These are phyloP conservation scores for Arabidopsis hybrid DNA, from an alignment of 441 rosid genomes.

Conservation along the genomic window DNA sequence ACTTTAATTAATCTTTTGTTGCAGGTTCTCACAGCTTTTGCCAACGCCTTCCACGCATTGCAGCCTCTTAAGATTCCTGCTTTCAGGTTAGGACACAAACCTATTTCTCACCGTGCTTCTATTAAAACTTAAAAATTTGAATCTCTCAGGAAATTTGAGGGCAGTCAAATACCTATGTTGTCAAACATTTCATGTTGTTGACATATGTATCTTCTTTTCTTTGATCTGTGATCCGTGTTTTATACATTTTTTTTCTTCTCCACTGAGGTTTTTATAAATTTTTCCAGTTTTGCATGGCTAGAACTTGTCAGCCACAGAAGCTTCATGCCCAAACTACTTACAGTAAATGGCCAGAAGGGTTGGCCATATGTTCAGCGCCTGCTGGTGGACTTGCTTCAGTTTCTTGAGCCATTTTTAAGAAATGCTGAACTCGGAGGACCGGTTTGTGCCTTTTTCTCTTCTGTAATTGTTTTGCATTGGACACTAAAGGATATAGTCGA, in stretches of 20 bases:
- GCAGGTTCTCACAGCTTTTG: constrained; percentile 90
- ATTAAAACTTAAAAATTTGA: background rate
- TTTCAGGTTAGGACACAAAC: constrained; percentile 71
- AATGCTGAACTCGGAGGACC: constrained; percentile 90
- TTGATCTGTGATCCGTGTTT: background rate
- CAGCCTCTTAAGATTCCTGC: constrained; percentile 96
- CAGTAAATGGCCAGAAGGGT: constrained; percentile 90
- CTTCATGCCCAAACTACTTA: constrained; percentile 97
- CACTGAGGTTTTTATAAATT: constrained; percentile 40
- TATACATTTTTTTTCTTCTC: constrained; percentile 6
- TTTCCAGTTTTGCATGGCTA: constrained; percentile 95
- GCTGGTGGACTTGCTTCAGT: constrained; percentile 94
- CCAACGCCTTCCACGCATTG: constrained; percentile 84
- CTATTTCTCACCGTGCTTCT: constrained; percentile 22
- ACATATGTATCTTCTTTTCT: constrained; percentile 5
- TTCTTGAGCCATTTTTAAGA: constrained; percentile 96
- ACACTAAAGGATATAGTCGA: constrained; percentile 16
- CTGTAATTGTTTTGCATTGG: constrained; percentile 5
- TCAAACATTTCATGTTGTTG: constrained; percentile 10
- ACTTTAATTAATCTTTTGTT: constrained; percentile 32
- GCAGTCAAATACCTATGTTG: background rate
- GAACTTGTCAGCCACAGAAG: constrained; percentile 97
- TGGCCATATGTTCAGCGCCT: constrained; percentile 96
- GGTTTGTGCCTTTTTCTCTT: constrained; percentile 55
- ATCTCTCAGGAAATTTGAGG: constrained; percentile 12